Conservation (phyloP, 331 rosid genomes). For the Quercus phellos region DNA sequence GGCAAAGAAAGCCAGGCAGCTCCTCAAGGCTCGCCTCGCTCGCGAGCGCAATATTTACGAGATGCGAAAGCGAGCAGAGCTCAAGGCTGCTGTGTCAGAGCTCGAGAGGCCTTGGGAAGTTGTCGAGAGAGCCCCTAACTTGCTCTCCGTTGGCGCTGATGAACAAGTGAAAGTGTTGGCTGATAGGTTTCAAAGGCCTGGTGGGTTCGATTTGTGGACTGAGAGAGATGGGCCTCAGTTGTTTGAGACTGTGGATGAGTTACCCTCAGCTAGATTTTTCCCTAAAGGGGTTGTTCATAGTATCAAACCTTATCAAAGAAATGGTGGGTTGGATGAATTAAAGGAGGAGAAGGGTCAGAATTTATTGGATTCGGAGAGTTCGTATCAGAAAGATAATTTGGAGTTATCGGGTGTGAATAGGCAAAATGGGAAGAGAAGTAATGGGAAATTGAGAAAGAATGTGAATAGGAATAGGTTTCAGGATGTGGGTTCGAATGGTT, state of each 20-base stretch:
- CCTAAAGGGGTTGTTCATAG: constrained; percentile 94
- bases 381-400: constrained; percentile 6
- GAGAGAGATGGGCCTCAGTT: constrained; percentile 75
- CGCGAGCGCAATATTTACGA: constrained; percentile 92
- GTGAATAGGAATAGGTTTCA: constrained; percentile 28
- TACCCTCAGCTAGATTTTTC: constrained; percentile 83
- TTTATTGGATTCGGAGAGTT: constrained; percentile 15
- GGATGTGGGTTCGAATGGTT: constrained; percentile 28
- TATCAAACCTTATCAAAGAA: constrained; percentile 56
- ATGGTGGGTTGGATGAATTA: constrained; percentile 34
- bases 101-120: constrained; percentile 92
- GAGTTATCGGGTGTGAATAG: constrained; percentile 8
- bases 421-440: constrained; percentile 14
- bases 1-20: constrained; percentile 73
- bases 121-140: constrained; percentile 62
- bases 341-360: constrained; percentile 16
- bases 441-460: constrained; percentile 30
- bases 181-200: constrained; percentile 82
- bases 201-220: constrained; percentile 87
- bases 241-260: constrained; percentile 67
- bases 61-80: constrained; percentile 94
- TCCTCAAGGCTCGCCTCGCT: constrained; percentile 68
- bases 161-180: constrained; percentile 91
- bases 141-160: constrained; percentile 71
- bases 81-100: constrained; percentile 76